Conservation (phyloP, 495 filamentous ascomycete genomes). For the Hypoxylon crocopeplum region DNA sequence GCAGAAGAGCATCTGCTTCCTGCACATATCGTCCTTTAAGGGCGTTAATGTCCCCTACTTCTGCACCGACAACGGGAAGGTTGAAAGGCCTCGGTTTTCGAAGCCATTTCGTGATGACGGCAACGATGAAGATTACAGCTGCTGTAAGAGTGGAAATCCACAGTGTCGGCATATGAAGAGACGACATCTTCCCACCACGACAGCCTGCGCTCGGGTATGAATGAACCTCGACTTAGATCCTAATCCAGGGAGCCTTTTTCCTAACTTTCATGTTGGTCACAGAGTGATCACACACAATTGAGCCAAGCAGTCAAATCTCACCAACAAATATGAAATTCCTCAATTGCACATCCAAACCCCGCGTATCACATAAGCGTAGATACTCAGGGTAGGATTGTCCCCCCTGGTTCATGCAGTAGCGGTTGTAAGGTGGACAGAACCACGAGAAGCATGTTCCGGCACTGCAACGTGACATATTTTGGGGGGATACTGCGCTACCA, state of each 20-base stretch:
- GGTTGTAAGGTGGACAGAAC: no score
- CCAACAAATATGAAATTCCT: no score
- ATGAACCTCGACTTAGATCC: no score
- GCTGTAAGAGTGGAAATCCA: constrained; percentile 23
- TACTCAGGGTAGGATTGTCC: no score
- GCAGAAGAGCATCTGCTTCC: constrained; percentile 35
- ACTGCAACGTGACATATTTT: constrained; percentile 22
- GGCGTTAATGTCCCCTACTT: constrained; percentile 12
- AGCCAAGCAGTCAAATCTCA: no score
- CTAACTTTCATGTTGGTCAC: no score
- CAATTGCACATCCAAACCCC: no score
- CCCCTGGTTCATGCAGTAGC: no score
- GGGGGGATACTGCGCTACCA: background rate
- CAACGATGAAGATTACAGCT: constrained; percentile 16
- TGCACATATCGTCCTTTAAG: constrained; percentile 35
- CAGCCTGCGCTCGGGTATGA: no score
- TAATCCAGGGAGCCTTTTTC: no score
- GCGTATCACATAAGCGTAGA: no score
- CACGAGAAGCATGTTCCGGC: background rate
- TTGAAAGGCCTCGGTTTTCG: constrained; percentile 22
- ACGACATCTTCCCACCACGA: constrained; percentile 16
- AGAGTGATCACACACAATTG: no score
- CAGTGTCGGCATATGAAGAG: constrained; percentile 8
- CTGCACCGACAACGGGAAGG: constrained; percentile 30
- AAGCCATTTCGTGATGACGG: constrained; percentile 13